phyloP scores from a whole-genome alignment of 108 stramenopile genomes.

The Mediolabrus comicus region DNA sequence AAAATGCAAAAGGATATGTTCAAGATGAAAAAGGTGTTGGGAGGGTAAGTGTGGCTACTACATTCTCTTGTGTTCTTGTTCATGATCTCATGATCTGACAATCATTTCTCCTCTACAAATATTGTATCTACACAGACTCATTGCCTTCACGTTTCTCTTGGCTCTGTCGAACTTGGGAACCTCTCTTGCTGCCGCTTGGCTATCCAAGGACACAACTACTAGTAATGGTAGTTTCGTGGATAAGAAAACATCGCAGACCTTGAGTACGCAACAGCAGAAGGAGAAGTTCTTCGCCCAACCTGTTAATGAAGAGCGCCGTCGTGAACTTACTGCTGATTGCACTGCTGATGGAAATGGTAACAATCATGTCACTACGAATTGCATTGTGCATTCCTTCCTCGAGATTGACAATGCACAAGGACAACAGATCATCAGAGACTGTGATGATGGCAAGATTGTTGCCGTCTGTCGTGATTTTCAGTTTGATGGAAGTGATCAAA shows the following conservation, averaged over 20 bases:
- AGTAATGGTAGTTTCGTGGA: background rate
- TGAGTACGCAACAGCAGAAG: background rate
- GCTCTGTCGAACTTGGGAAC: conserved; percentile 44
- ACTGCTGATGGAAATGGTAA: too few species aligned
- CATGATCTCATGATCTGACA: background rate
- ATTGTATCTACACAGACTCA: background rate
- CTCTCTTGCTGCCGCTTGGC: conserved; percentile 40
- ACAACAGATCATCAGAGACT: too few species aligned
- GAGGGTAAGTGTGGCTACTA: background rate
- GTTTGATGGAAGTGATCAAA: too few species aligned
- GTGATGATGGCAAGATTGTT: too few species aligned
- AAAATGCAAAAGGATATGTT: conserved; percentile 9
- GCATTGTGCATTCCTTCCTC: too few species aligned
- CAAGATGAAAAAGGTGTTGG: conserved; percentile 26
- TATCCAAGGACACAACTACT: conserved; percentile 42
- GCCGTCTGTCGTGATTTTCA: too few species aligned
- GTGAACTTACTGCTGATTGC: too few species aligned
- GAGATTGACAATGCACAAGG: too few species aligned
- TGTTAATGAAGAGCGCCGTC: too few species aligned
- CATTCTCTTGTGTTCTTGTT: background rate
- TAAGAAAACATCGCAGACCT: background rate
- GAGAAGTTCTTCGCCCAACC: too few species aligned
- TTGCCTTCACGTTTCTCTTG: conserved; percentile 31
- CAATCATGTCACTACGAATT: too few species aligned
- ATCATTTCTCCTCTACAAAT: background rate